Percentiles rank a stretch among this genome's conserved stretches.
Conservation (phyloP, 139 green algal genomes). For the Chlamydomonas sp. region DNA sequence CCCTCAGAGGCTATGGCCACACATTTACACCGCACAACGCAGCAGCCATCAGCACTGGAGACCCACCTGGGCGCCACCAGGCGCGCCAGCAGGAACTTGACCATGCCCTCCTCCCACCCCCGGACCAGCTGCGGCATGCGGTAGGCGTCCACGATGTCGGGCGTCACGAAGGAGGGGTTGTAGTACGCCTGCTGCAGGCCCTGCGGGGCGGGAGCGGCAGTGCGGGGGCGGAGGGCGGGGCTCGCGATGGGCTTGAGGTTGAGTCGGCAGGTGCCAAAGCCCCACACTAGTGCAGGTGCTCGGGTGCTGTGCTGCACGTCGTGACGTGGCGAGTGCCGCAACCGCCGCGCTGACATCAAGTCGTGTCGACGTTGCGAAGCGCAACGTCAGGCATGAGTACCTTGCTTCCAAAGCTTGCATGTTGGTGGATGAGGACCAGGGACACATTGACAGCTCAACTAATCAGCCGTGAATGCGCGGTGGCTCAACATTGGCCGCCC, state of each 20-base stretch:
- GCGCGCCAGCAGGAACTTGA: slow-evolving; percentile 69
- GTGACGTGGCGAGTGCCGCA: no score
- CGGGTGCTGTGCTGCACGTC: no score
- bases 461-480: background rate
- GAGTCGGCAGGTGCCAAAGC: no score
- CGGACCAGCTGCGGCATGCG: slow-evolving; percentile 76
- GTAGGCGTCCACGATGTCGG: slow-evolving; percentile 76
- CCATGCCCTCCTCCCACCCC: slow-evolving; percentile 83
- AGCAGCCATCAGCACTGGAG: background rate
- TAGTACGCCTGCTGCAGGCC: slow-evolving; percentile 61
- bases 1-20: no score
- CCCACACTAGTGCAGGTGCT: no score
- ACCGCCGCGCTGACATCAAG: no score
- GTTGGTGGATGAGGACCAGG: background rate
- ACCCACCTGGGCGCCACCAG: slow-evolving; percentile 21
- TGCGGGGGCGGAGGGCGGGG: no score
- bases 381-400: no score
- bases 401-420: no score
- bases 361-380: no score
- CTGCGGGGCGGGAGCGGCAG: background rate
- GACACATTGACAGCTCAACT: no score
- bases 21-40: background rate
- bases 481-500: background rate
- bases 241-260: no score
- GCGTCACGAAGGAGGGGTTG: slow-evolving; percentile 40